Evolutionary conservation across 208 protist genomes (phyloP).

Genomic region (Endotrypanum monterogeii): DNA sequence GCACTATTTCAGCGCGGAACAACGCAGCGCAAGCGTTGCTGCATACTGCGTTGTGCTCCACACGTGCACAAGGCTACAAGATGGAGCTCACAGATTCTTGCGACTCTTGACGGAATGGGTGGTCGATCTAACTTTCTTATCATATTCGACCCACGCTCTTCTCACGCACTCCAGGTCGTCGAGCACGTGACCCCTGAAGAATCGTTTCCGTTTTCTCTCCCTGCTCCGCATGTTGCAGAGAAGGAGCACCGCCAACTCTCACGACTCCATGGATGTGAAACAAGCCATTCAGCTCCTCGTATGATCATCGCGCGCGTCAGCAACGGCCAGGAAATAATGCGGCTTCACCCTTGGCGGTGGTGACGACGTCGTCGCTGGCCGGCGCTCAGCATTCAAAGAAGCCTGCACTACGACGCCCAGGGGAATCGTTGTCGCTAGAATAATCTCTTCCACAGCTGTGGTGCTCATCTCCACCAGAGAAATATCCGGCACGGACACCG

Average conservation of each 20-base stretch:
- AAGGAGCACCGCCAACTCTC: slow-evolving; percentile 19
- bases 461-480: not conserved
- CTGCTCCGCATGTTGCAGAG: slow-evolving; percentile 18
- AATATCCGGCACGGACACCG: slow-evolving; percentile 22
- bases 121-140: not conserved
- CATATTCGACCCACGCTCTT: slow-evolving; percentile 6
- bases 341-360: not conserved
- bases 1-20: too few relatives aligned
- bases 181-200: slow-evolving; percentile 15
- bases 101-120: not conserved
- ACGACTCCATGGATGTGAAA: slow-evolving; percentile 26
- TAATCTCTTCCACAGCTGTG: slow-evolving; percentile 3
- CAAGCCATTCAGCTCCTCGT: slow-evolving; percentile 26
- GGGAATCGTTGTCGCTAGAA: not conserved
- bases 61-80: not conserved
- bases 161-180: slow-evolving; percentile 10
- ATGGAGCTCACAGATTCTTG: not conserved
- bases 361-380: not conserved
- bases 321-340: not conserved
- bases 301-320: not conserved
- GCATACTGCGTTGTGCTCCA: too few relatives aligned
- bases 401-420: slow-evolving; percentile 1
- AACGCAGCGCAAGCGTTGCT: too few relatives aligned
- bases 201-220: slow-evolving; percentile 9
- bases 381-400: slow-evolving; percentile 5